These are phyloP conservation scores for Amanita rimosa DNA, from an alignment of 768 basidiomycete species.

Conservation along the genomic window DNA sequence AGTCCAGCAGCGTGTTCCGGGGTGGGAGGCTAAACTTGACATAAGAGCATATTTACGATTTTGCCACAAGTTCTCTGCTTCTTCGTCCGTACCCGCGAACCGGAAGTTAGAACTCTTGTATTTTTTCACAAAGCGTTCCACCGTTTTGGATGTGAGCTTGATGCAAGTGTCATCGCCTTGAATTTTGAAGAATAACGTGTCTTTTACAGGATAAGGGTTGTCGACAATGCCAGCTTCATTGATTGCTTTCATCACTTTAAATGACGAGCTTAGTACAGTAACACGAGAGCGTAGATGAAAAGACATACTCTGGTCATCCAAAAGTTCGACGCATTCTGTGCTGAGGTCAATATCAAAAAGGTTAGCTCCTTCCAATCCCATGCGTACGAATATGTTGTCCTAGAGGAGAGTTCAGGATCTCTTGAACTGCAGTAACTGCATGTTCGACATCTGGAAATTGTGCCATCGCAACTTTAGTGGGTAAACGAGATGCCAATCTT, in stretches of 20 bases:
- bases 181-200: slow-evolving; percentile 87
- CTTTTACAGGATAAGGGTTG: slow-evolving; percentile 52
- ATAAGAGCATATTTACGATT: slow-evolving; percentile 79
- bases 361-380: neutral
- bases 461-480: slow-evolving; percentile 80
- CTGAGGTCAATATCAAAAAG: neutral
- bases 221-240: slow-evolving; percentile 54
- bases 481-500: slow-evolving; percentile 68
- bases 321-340: slow-evolving; percentile 78
- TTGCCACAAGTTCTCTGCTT: slow-evolving; percentile 73
- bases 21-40: slow-evolving; percentile 53
- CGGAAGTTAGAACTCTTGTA: slow-evolving; percentile 61
- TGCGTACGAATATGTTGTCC: slow-evolving; percentile 67
- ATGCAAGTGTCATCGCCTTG: slow-evolving; percentile 63
- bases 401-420: slow-evolving; percentile 57
- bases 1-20: slow-evolving; percentile 65
- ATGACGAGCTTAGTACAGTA: neutral
- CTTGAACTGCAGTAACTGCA: slow-evolving; percentile 75
- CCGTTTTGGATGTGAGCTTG: slow-evolving; percentile 41
- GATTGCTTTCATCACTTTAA: slow-evolving; percentile 68
- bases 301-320: slow-evolving; percentile 57
- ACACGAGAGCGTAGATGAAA: neutral
- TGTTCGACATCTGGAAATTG: slow-evolving; percentile 72
- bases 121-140: slow-evolving; percentile 50
- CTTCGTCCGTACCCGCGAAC: slow-evolving; percentile 63